Percentiles rank a stretch among this genome's conserved stretches.
phyloP scores from a whole-genome alignment of 495 filamentous ascomycete species.

The Aspergillus sparsus region DNA sequence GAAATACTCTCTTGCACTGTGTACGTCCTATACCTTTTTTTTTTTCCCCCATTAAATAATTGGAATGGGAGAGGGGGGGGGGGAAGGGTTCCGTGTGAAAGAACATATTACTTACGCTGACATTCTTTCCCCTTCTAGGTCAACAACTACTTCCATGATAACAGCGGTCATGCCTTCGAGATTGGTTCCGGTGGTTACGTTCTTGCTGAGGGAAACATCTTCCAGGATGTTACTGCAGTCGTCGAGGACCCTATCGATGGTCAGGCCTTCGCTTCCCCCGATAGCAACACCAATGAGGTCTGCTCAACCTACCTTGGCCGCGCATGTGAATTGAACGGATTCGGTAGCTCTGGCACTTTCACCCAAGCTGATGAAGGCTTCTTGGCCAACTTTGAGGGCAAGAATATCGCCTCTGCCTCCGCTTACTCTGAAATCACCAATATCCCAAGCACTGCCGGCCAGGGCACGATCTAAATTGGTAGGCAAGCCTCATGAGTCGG shows the following conservation, averaged over 20 bases:
- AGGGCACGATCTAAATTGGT: constrained; percentile 21
- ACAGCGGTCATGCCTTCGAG: constrained; percentile 59
- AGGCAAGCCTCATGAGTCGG: background rate
- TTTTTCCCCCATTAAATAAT: background rate
- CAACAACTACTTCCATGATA: constrained; percentile 62
- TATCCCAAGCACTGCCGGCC: constrained; percentile 26
- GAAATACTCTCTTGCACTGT: constrained; percentile 46
- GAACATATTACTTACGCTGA: too few species aligned
- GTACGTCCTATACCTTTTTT: constrained; percentile 16
- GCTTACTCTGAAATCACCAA: constrained; percentile 27
- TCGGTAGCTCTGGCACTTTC: constrained; percentile 42
- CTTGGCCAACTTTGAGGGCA: constrained; percentile 43
- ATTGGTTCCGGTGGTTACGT: constrained; percentile 50
- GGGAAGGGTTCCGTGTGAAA: too few species aligned
- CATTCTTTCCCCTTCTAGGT: constrained; percentile 30
- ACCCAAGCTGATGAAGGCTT: constrained; percentile 34
- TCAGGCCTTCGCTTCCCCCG: constrained; percentile 44
- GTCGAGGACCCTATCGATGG: constrained; percentile 37
- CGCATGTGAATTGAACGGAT: constrained; percentile 48
- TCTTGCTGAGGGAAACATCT: constrained; percentile 59
- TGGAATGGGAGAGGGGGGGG: too few species aligned
- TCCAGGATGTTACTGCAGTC: constrained; percentile 48
- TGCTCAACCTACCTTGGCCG: constrained; percentile 49
- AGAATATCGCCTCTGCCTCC: constrained; percentile 39
- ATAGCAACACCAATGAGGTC: constrained; percentile 32